These are phyloP conservation scores for Alternaria sp. DNA, from an alignment of 2,329 filamentous ascomycete genomes.

Conservation along the genomic window DNA sequence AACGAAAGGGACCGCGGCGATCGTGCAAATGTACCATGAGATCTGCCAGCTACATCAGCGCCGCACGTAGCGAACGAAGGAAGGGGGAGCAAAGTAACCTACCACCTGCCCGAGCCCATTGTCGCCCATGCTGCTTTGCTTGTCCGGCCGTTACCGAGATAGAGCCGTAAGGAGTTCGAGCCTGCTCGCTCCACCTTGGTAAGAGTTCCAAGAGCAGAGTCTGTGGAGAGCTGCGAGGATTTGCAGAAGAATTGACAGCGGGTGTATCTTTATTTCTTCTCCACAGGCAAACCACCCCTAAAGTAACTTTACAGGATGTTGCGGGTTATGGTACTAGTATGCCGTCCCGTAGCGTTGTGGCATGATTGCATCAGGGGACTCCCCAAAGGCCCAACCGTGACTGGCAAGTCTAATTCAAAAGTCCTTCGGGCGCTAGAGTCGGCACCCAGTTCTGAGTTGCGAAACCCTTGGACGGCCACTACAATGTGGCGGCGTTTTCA, in stretches of 20 bases:
- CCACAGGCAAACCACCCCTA: constrained; percentile 4
- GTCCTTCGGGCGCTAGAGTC: constrained; percentile 1
- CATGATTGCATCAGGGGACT: constrained; percentile 3
- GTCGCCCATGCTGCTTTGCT: constrained; percentile 14
- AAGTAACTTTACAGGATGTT: constrained; percentile 5
- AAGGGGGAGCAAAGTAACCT: constrained; percentile 11
- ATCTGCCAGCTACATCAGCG: constrained; percentile 21
- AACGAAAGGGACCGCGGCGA: constrained; percentile 38
- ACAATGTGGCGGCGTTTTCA: not conserved
- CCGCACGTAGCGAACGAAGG: not conserved
- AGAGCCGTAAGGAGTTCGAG: constrained; percentile 11
- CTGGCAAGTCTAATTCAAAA: not conserved
- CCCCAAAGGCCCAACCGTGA: constrained; percentile 3
- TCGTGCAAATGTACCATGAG: constrained; percentile 50
- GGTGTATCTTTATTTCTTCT: constrained; percentile 12
- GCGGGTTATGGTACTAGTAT: not conserved
- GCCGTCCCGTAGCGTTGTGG: constrained; percentile 3
- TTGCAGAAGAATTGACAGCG: constrained; percentile 1
- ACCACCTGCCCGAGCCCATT: constrained; percentile 35
- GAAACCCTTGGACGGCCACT: not conserved
- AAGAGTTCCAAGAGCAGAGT: constrained; percentile 3
- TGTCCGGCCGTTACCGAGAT: constrained; percentile 5
- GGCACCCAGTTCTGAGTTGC: not conserved
- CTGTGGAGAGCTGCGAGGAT: not conserved
- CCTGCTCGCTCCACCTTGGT: constrained; percentile 3